A percentile compares a stretch with the other conserved stretches of the same genome.
Conservation (phyloP, 2,329 filamentous ascomycete species). For the Fusarium coffeatum region DNA sequence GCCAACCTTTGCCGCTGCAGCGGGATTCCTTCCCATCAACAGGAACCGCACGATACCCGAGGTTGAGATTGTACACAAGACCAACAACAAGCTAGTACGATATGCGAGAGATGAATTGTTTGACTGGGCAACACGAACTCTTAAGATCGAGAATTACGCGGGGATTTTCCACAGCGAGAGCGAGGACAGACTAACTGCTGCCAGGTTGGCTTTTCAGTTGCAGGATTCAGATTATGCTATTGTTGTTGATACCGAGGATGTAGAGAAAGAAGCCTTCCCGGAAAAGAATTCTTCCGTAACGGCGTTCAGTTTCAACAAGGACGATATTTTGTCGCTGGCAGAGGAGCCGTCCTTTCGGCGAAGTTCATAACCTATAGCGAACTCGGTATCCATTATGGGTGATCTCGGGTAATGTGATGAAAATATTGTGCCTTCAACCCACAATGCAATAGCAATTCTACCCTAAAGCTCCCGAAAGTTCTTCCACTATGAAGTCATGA, state of each 20-base stretch:
- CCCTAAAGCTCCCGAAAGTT: neutral
- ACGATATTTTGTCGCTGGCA: neutral
- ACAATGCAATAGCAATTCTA: neutral
- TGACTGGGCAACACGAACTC: neutral
- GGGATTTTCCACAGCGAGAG: too few species aligned
- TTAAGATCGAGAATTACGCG: neutral
- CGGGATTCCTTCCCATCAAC: neutral
- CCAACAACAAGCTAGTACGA: neutral
- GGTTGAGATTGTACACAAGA: neutral
- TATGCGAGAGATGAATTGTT: neutral
- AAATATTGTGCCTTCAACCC: neutral
- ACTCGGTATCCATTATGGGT: too few species aligned
- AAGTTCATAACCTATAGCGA: neutral
- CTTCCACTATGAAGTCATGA: neutral
- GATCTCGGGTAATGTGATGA: neutral
- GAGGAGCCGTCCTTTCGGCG: neutral
- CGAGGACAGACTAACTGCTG: too few species aligned
- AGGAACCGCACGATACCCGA: neutral
- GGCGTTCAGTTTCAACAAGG: neutral
- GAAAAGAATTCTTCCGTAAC: neutral
- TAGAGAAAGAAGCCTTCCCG: fast-evolving
- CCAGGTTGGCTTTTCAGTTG: neutral
- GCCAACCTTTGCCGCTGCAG: neutral
- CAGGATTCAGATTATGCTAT: fast-evolving
- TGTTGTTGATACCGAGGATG: fast-evolving